These are phyloP conservation scores for Knoxia roxburghii DNA, from an alignment of 257 asterid genomes.

Conservation along the genomic window DNA sequence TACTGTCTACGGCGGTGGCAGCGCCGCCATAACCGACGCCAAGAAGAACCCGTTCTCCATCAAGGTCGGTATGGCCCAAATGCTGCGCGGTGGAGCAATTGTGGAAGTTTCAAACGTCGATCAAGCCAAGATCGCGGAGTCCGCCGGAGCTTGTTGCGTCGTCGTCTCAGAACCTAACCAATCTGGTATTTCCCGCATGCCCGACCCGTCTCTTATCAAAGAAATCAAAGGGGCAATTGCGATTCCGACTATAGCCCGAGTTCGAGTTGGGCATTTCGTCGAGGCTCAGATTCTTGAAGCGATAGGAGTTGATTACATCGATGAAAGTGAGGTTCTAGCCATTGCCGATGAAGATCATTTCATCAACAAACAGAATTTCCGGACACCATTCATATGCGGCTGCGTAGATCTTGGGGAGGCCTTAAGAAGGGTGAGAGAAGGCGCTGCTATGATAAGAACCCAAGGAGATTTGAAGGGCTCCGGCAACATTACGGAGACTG, in stretches of 20 bases:
- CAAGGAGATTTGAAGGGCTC: constrained; percentile 57
- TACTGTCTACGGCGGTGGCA: constrained; percentile 64
- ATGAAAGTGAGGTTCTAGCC: constrained; percentile 62
- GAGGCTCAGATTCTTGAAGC: constrained; percentile 83
- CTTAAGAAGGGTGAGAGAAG: constrained; percentile 69
- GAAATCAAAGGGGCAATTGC: constrained; percentile 62
- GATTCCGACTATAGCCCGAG: constrained; percentile 64
- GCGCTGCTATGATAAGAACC: constrained; percentile 73
- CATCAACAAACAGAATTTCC: constrained; percentile 69
- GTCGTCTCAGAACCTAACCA: constrained; percentile 45
- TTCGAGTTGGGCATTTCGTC: constrained; percentile 79
- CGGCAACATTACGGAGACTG: constrained; percentile 51
- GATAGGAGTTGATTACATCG: constrained; percentile 68
- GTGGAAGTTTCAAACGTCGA: constrained; percentile 55
- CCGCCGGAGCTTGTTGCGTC: constrained; percentile 78
- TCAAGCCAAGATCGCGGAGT: constrained; percentile 80
- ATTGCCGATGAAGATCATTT: constrained; percentile 66
- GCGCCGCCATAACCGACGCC: constrained; percentile 56
- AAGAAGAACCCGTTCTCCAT: constrained; percentile 61
- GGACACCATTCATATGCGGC: constrained; percentile 65
- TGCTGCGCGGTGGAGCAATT: constrained; percentile 83
- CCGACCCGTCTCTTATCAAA: constrained; percentile 66
- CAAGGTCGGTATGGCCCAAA: constrained; percentile 66
- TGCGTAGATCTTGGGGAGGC: constrained; percentile 85
- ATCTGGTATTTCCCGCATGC: constrained; percentile 70